Base-by-base conservation (phyloP, 1,284 basidiomycete genomes). In the Sporisorium iseilematis-ciliati region DNA sequence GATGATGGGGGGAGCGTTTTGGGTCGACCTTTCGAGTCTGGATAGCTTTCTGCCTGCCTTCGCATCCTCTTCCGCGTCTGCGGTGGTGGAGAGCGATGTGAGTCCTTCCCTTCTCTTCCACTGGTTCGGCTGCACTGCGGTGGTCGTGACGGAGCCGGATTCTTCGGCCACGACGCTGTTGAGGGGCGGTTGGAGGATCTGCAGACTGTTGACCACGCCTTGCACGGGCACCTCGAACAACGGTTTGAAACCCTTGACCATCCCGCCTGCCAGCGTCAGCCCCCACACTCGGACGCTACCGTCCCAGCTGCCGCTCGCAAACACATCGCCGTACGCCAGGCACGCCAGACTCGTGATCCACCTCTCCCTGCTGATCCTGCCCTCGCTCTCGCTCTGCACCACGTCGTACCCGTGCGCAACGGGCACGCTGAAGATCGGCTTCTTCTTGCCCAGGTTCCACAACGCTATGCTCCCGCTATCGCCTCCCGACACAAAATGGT, bases 381-480 rank as follows among this genome's bases (percentile, higher is more conserved):
- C 92, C 79, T 93, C 91, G 0, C 90, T 90, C 65, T 91, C 89
- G 7, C 91, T 92, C 7, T 88, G 85, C 18, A 46, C 61, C 33
- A 56, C 89, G 64, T 93, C 89, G 57, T 94, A 87, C 2, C 97
- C 97, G 85, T 99, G 96, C 1, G 94, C 93, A 43, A 96, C 87
- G 6, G 91, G 88, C 52, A 91, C 89, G 0, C 91, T 93, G 85
- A 92, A 97, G 53, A 97, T 87, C 0, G 96, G 94, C 86, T 99
- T 99, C 88, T 99, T 98, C 88, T 95, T 97, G 68, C 90, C 90
- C n/a, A 91, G 93, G 40, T 89, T 90, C 95, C 96, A 99, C 7
- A 99, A 88, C 72, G 90, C 92, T 81, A 99, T 91, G 6, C 46
- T 64, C 0, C 97, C 96, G 81, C 92, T 94, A 84, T 99, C 95